Percentiles rank a stretch among this genome's conserved stretches.
phyloP scores from a whole-genome alignment of 2,329 filamentous ascomycete species.

The Colletotrichum agaves region DNA sequence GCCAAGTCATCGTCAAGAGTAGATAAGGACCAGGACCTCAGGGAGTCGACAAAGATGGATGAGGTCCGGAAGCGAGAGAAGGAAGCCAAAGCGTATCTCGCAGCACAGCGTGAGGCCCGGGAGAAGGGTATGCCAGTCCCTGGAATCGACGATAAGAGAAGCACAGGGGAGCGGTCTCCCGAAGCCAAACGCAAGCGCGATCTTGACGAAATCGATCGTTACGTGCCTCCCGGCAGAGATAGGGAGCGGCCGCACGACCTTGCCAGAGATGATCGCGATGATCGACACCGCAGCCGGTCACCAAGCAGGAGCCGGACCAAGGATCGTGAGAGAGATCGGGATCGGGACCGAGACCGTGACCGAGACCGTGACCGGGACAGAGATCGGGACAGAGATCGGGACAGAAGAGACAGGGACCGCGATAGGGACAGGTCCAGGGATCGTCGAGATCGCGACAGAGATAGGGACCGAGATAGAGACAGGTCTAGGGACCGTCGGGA shows the following conservation, averaged over 20 bases:
- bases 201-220: conserved; percentile 56
- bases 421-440: conserved; percentile 42
- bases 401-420: conserved; percentile 42
- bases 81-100: conserved; percentile 72
- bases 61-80: conserved; percentile 71
- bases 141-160: conserved; percentile 65
- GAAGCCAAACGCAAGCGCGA: conserved; percentile 53
- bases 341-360: conserved; percentile 47
- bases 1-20: conserved; percentile 19
- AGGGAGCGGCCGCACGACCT: conserved; percentile 40
- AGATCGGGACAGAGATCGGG: conserved; percentile 44
- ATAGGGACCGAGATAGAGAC: conserved; percentile 42
- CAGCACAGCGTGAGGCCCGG: conserved; percentile 69
- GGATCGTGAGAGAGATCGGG: conserved; percentile 46
- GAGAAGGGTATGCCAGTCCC: conserved; percentile 68
- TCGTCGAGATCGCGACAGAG: conserved; percentile 47
- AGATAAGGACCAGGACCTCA: conserved; percentile 57
- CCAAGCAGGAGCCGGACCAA: conserved; percentile 49
- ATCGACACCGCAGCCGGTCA: conserved; percentile 50
- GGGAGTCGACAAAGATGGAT: conserved; percentile 68
- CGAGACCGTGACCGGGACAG: too few species aligned
- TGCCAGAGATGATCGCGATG: conserved; percentile 43
- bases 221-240: conserved; percentile 57
- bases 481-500: conserved; percentile 28
- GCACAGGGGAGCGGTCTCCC: conserved; percentile 52